phyloP scores from a whole-genome alignment of 2,329 filamentous ascomycete genomes.

The Curvularia verruculosa region DNA sequence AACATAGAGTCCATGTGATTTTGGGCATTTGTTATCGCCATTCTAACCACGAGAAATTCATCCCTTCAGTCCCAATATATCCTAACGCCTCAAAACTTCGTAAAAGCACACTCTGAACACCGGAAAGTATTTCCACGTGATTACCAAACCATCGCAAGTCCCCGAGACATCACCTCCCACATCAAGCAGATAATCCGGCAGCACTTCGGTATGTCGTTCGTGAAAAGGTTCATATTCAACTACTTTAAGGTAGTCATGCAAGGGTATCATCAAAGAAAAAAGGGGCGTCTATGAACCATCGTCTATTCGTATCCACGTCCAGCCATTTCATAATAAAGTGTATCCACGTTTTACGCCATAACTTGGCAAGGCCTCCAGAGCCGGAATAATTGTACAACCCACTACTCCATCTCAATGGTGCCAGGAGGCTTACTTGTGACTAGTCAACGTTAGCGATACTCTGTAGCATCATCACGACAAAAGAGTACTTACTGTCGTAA shows the following conservation, averaged over 20 bases:
- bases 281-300: constrained; percentile 26
- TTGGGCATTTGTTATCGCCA: not conserved
- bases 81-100: not conserved
- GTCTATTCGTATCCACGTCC: constrained; percentile 18
- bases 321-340: not conserved
- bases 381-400: not conserved
- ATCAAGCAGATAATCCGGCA: constrained; percentile 17
- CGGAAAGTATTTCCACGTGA: not conserved
- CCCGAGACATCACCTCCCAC: not conserved
- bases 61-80: not conserved
- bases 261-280: constrained; percentile 34
- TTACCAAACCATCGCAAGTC: not conserved
- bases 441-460: constrained; percentile 32
- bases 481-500: constrained; percentile 65
- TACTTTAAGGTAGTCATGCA: constrained; percentile 21
- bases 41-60: not conserved
- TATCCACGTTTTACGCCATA: not conserved
- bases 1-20: not conserved
- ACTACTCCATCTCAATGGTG: constrained; percentile 76
- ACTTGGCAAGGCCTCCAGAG: not conserved
- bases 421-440: constrained; percentile 71
- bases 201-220: constrained; percentile 27
- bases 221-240: constrained; percentile 14
- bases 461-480: not conserved
- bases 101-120: not conserved